Evolutionary conservation across 139 green algal genomes (phyloP).

Genomic region (Pleodorina starrii): DNA sequence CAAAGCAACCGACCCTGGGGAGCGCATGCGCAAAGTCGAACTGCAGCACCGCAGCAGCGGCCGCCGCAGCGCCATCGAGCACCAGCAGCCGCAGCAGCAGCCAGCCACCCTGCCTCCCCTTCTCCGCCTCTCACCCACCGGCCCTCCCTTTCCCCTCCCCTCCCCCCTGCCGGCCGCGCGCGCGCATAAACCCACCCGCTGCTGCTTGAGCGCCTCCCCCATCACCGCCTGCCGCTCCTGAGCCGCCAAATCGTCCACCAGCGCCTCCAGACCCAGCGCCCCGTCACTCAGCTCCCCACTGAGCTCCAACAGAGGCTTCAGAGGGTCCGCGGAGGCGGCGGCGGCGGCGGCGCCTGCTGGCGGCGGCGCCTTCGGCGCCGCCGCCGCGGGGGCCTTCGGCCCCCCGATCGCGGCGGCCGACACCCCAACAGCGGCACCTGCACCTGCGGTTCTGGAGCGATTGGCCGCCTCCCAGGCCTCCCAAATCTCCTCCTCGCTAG

Average conservation of each 20-base stretch:
- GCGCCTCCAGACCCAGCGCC: slow-evolving; percentile 20
- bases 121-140: not conserved
- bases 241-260: slow-evolving; percentile 24
- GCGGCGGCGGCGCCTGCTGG: not conserved
- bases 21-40: no score
- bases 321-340: not conserved
- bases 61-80: no score
- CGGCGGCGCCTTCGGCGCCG: not conserved
- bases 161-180: not conserved
- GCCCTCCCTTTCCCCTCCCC: not conserved
- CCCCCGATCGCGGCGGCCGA: not conserved
- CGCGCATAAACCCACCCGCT: not conserved
- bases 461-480: slow-evolving; percentile 33
- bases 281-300: not conserved
- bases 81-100: no score
- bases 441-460: not conserved
- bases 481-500: slow-evolving; percentile 31
- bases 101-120: no score
- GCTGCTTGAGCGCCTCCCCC: not conserved
- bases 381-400: not conserved
- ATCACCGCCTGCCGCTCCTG: not conserved
- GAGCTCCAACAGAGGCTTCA: not conserved
- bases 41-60: no score
- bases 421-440: not conserved
- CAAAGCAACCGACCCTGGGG: no score